A percentile compares a stretch with the other conserved stretches of the same genome.
Evolutionary conservation across 495 filamentous ascomycete species (phyloP).

Genomic region (Neurospora discreta): DNA sequence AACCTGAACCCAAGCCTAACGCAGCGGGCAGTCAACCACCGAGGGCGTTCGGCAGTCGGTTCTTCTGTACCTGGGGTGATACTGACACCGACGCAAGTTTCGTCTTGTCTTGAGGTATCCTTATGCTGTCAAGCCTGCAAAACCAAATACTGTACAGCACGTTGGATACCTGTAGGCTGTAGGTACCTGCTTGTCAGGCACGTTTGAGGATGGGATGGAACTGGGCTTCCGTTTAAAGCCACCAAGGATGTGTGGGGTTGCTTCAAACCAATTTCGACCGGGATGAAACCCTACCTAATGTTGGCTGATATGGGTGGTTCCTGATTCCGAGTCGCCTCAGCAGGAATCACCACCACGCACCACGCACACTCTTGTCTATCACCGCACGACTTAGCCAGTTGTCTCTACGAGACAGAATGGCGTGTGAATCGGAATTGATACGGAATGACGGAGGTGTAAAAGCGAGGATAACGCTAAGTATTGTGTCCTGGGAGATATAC

Average conservation of each 20-base stretch:
- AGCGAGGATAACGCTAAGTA: neutral
- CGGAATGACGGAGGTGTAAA: neutral
- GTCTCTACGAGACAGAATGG: neutral
- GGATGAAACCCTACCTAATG: neutral
- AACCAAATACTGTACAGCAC: neutral
- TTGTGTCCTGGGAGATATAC: neutral
- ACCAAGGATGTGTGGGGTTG: neutral
- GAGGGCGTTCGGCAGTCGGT: neutral
- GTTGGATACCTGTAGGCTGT: neutral
- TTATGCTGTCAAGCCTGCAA: neutral
- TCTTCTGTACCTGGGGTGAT: neutral
- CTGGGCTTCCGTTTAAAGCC: neutral
- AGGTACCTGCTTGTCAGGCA: neutral
- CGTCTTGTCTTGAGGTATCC: neutral
- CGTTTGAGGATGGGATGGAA: neutral
- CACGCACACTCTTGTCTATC: neutral
- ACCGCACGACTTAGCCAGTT: neutral
- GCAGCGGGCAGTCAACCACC: neutral
- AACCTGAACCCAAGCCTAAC: neutral
- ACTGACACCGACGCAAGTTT: neutral
- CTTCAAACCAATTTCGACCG: neutral
- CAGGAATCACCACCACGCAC: neutral
- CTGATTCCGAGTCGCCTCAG: neutral
- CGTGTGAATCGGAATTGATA: neutral
- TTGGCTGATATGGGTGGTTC: neutral